These are phyloP conservation scores for Helichrysum umbraculigerum DNA, from an alignment of 129 eudicot genomes.

Conservation along the genomic window DNA sequence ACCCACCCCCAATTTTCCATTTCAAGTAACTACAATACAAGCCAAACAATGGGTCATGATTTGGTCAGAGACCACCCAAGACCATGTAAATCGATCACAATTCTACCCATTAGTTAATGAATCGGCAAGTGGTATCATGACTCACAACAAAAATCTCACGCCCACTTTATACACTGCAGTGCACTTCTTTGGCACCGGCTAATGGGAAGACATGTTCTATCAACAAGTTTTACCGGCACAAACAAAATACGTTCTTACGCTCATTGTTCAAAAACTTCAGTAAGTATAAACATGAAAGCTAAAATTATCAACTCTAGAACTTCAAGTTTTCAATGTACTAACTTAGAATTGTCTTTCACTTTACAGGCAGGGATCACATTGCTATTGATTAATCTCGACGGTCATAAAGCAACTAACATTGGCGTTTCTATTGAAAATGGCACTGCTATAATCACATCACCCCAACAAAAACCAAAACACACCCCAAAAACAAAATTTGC, in stretches of 20 bases:
- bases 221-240: conserved; percentile 42
- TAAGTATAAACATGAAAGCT: conserved; percentile 4
- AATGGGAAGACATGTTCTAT: conserved; percentile 73
- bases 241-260: conserved; percentile 57
- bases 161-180: conserved; percentile 29
- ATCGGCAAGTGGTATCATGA: no score
- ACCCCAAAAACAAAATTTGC: conserved; percentile 25
- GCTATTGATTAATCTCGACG: conserved; percentile 61
- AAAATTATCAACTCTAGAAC: background rate
- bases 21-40: background rate
- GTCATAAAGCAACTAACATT: conserved; percentile 33
- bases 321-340: background rate
- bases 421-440: conserved; percentile 37
- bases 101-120: no score
- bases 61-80: background rate
- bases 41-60: background rate
- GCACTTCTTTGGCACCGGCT: conserved; percentile 74
- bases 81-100: no score
- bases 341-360: conserved; percentile 7
- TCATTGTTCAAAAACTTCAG: conserved; percentile 63
- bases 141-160: background rate
- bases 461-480: conserved; percentile 16
- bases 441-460: conserved; percentile 22
- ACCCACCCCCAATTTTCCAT: background rate
- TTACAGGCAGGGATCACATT: conserved; percentile 60